A percentile compares a stretch with the other conserved stretches of the same genome.
These are phyloP conservation scores for Tilletia horrida DNA, from an alignment of 1,284 basidiomycete genomes.

Conservation along the genomic window DNA sequence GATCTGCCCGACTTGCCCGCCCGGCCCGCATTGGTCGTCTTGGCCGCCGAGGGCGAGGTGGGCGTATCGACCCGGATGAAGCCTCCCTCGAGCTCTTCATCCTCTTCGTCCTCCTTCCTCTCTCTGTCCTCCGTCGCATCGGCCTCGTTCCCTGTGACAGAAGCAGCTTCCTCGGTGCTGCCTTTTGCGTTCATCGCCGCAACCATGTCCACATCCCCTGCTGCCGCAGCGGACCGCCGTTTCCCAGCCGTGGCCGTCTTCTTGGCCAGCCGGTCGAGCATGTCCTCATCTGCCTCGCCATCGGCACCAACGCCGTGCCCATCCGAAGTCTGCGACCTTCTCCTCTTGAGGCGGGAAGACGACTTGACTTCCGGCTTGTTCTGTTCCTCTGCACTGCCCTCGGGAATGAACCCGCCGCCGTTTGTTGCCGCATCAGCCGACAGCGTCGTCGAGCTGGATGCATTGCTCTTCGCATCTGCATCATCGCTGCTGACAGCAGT, in stretches of 20 bases:
- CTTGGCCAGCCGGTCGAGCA: constrained; percentile 9
- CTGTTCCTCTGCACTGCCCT: background rate
- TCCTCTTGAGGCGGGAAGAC: background rate
- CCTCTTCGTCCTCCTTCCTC: background rate
- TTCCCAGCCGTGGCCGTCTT: constrained; percentile 13
- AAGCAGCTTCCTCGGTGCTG: background rate
- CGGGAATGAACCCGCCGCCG: background rate
- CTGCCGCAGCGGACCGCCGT: background rate
- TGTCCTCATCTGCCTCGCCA: constrained; percentile 10
- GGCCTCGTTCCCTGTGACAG: background rate
- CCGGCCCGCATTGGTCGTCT: constrained; percentile 6
- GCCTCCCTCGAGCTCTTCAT: constrained; percentile 10
- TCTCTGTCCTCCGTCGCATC: background rate
- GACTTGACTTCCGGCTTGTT: background rate
- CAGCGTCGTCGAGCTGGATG: constrained; percentile 9
- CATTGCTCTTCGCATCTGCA: background rate
- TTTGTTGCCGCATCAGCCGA: background rate
- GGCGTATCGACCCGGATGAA: constrained; percentile 14
- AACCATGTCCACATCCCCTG: background rate
- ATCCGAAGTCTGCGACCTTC: background rate
- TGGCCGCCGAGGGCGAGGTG: constrained; percentile 5
- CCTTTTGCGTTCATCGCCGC: background rate
- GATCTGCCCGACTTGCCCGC: background rate
- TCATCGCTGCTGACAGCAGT: constrained; percentile 46
- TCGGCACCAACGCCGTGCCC: background rate